Conservation (phyloP, 345 rosid genomes). For the Angophora floribunda region DNA sequence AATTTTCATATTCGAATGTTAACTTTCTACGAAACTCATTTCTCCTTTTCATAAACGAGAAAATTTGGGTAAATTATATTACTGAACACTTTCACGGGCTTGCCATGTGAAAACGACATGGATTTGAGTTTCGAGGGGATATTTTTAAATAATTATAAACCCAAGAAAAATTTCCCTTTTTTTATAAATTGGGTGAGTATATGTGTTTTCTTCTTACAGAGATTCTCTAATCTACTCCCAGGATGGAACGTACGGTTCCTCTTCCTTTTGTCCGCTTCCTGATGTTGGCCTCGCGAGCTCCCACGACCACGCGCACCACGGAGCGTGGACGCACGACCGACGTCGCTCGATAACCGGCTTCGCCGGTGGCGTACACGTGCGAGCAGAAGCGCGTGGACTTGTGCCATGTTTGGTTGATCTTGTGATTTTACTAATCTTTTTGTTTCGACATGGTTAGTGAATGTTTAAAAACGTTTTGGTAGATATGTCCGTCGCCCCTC, state of each 20-base stretch:
- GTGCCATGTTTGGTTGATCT: neutral
- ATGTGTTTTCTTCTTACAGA: neutral
- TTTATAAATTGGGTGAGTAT: neutral
- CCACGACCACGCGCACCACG: neutral
- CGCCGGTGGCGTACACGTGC: neutral
- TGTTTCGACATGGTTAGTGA: neutral
- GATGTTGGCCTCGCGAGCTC: neutral
- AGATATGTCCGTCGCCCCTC: neutral
- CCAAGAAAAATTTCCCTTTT: neutral
- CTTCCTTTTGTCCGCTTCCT: neutral
- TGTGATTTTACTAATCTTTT: neutral
- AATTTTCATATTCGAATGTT: neutral
- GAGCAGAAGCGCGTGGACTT: neutral
- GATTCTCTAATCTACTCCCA: neutral
- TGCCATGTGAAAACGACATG: neutral
- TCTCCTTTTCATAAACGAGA: neutral
- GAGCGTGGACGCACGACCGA: neutral
- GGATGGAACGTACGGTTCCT: neutral
- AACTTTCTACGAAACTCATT: neutral
- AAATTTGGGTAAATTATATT: too few species aligned
- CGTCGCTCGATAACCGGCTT: fast-evolving
- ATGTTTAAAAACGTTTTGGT: neutral
- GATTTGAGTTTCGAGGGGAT: neutral
- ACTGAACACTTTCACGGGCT: neutral
- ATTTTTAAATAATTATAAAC: neutral